phyloP scores from a whole-genome alignment of 2,329 filamentous ascomycete species.

The Teratosphaeria viscida region DNA sequence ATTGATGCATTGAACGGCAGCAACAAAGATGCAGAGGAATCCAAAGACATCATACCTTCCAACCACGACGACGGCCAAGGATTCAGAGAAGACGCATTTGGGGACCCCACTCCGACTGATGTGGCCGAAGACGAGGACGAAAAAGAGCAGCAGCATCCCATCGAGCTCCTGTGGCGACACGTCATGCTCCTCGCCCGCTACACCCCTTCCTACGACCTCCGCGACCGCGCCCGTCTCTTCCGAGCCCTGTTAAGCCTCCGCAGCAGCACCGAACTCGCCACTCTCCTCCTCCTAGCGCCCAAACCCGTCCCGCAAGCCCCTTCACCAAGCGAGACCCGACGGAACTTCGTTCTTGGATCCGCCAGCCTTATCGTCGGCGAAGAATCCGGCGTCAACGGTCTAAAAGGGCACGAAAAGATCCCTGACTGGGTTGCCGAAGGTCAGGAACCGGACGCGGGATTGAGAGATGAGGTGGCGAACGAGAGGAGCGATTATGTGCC shows the following conservation, averaged over 20 bases:
- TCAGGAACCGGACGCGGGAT: slow-evolving; percentile 62
- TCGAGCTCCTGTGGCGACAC: slow-evolving; percentile 74
- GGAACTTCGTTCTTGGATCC: slow-evolving; percentile 69
- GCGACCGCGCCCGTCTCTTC: slow-evolving; percentile 82
- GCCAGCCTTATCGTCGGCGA: slow-evolving; percentile 75
- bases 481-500: slow-evolving; percentile 26
- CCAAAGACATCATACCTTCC: neutral
- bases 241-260: slow-evolving; percentile 71
- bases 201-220: slow-evolving; percentile 88
- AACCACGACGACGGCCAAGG: slow-evolving; percentile 16
- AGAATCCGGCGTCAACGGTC: slow-evolving; percentile 59
- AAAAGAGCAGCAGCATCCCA: slow-evolving; percentile 44
- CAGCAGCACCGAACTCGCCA: slow-evolving; percentile 68
- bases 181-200: slow-evolving; percentile 77
- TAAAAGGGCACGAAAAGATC: slow-evolving; percentile 68
- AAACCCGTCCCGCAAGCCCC: slow-evolving; percentile 89
- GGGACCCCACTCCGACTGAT: slow-evolving; percentile 8
- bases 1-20: slow-evolving; percentile 12
- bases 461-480: slow-evolving; percentile 51
- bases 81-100: slow-evolving; percentile 13
- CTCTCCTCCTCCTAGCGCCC: slow-evolving; percentile 79
- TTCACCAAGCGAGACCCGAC: slow-evolving; percentile 72
- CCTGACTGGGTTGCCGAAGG: slow-evolving; percentile 79
- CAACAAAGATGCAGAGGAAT: slow-evolving; percentile 11
- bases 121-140: slow-evolving; percentile 6